These are phyloP conservation scores for Triticum turgidum DNA, from an alignment of 176 grass and related monocot genomes.

Conservation along the genomic window DNA sequence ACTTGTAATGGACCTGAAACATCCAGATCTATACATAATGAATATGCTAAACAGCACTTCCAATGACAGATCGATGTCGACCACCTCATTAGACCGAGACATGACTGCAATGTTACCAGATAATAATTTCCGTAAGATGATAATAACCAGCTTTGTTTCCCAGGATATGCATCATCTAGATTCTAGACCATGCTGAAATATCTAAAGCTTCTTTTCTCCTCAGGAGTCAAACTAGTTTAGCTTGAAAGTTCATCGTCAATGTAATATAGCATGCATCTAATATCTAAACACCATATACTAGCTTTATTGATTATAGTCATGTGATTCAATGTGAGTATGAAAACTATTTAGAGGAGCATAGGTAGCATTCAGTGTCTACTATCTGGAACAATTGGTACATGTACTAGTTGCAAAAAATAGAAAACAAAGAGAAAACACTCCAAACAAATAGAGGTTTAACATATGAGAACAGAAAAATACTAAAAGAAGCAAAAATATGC, in stretches of 20 bases:
- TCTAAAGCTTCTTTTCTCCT: neutral
- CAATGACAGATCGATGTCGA: neutral
- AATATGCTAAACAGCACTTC: conserved; percentile 21
- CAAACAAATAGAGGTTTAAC: conserved; percentile 5
- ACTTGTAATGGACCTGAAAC: neutral
- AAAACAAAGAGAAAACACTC: neutral
- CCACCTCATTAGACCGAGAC: conserved; percentile 11
- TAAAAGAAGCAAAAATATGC: neutral
- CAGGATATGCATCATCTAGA: neutral
- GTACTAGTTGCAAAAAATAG: neutral
- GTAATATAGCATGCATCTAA: neutral
- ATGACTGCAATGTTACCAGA: conserved; percentile 13
- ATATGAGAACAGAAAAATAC: neutral
- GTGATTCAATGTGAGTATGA: neutral
- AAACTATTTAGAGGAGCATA: neutral
- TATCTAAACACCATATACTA: neutral
- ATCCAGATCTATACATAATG: conserved; percentile 9
- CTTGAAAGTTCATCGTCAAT: neutral
- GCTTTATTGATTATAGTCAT: neutral
- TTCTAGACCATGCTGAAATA: neutral
- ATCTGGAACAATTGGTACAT: neutral
- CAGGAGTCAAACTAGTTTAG: neutral
- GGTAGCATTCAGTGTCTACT: neutral
- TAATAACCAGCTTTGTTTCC: neutral
- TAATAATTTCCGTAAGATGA: neutral